Evolutionary conservation across 345 rosid species (phyloP).

Genomic region (Hibiscus syriacus): DNA sequence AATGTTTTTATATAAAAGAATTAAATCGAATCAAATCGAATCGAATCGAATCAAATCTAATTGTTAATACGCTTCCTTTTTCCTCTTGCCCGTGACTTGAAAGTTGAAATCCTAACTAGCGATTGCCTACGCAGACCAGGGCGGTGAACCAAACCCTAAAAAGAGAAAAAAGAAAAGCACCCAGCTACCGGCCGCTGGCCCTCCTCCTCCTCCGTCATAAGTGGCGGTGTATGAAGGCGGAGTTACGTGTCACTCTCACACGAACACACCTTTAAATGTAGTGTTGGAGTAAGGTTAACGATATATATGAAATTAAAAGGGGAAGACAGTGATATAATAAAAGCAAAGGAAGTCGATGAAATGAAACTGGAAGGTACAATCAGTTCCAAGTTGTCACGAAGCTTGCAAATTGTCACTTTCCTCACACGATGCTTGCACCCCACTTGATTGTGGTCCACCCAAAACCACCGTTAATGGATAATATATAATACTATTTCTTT

Average conservation of each 20-base stretch:
- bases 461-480: not conserved
- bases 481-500: too few species aligned
- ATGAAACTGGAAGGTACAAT: not conserved
- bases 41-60: too few species aligned
- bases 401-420: constrained; percentile 17
- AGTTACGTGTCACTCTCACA: not conserved
- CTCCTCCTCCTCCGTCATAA: not conserved
- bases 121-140: too few species aligned
- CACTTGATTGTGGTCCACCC: constrained; percentile 21
- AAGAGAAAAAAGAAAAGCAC: not conserved
- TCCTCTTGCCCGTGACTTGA: too few species aligned
- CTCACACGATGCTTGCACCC: constrained; percentile 5
- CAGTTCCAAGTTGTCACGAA: constrained; percentile 7
- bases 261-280: not conserved
- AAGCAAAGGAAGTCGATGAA: not conserved
- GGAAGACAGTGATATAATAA: not conserved
- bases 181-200: not conserved
- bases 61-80: too few species aligned
- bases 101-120: too few species aligned
- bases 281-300: not conserved
- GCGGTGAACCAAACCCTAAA: not conserved
- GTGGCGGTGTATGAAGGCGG: not conserved
- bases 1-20: too few species aligned
- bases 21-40: too few species aligned
- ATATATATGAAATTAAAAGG: not conserved